Evolutionary conservation across 257 asterid genomes (phyloP).

Genomic region (Osmanthus fragrans): DNA sequence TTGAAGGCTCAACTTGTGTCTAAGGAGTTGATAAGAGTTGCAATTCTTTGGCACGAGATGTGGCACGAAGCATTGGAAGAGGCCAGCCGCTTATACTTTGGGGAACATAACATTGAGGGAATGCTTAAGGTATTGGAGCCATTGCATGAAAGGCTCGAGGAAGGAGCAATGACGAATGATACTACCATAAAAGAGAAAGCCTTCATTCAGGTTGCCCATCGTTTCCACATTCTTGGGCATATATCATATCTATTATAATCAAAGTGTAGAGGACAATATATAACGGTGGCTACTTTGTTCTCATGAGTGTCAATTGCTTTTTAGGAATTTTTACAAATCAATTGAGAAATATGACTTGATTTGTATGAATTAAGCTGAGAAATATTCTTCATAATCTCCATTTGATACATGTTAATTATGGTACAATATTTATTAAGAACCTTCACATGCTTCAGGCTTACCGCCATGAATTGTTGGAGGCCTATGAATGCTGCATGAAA

Average conservation of each 20-base stretch:
- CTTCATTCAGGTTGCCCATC: slow-evolving; percentile 78
- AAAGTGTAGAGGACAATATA: slow-evolving; percentile 6
- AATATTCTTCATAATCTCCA: slow-evolving; percentile 11
- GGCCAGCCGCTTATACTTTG: slow-evolving; percentile 98
- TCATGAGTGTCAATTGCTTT: slow-evolving; percentile 11
- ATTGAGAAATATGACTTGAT: slow-evolving; percentile 10
- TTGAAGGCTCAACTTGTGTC: slow-evolving; percentile 97
- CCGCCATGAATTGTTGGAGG: slow-evolving; percentile 85
- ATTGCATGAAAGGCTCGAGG: slow-evolving; percentile 91
- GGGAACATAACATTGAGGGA: slow-evolving; percentile 97
- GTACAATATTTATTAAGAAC: slow-evolving; percentile 11
- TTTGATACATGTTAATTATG: slow-evolving; percentile 11
- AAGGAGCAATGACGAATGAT: slow-evolving; percentile 80
- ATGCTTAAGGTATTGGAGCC: slow-evolving; percentile 95
- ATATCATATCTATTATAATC: background rate
- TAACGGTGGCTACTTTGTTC: slow-evolving; percentile 1
- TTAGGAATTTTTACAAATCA: background rate
- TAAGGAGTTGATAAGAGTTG: slow-evolving; percentile 93
- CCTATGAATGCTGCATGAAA: slow-evolving; percentile 86
- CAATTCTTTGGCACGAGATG: slow-evolving; percentile 99
- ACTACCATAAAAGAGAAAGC: slow-evolving; percentile 86
- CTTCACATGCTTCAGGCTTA: slow-evolving; percentile 57
- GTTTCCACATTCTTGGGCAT: slow-evolving; percentile 6
- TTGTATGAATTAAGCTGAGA: background rate
- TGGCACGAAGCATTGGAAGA: slow-evolving; percentile 99